Conservation (phyloP, 108 stramenopile species). For the Cyclotella baltica region DNA sequence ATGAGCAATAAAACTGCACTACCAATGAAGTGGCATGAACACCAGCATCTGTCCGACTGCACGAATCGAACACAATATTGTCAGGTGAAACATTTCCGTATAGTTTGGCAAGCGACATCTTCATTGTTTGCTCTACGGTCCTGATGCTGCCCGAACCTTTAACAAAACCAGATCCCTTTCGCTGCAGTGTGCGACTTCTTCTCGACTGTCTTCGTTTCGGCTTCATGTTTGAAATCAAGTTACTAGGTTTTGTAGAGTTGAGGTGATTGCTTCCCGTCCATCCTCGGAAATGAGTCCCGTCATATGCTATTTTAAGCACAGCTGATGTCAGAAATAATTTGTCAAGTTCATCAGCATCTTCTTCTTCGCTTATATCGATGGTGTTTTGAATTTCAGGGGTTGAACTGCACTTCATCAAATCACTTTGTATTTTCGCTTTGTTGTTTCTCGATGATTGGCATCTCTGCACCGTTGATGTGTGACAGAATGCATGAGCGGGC, state of each 20-base stretch:
- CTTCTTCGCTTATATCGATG: neutral
- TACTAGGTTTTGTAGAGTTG: conserved; percentile 12
- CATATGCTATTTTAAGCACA: conserved; percentile 73
- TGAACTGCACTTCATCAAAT: too few relatives aligned
- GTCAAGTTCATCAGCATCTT: neutral
- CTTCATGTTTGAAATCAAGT: neutral
- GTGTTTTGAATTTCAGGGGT: neutral
- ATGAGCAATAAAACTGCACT: conserved; percentile 73
- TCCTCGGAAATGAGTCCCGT: conserved; percentile 78
- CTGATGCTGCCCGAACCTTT: conserved; percentile 22
- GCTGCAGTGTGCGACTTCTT: conserved; percentile 50
- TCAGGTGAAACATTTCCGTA: conserved; percentile 77
- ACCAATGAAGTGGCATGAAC: conserved; percentile 78
- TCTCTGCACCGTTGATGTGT: too few relatives aligned
- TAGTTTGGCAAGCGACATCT: conserved; percentile 67
- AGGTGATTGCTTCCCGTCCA: conserved; percentile 66
- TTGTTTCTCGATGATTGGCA: too few relatives aligned
- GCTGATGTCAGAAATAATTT: conserved; percentile 51
- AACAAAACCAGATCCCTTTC: conserved; percentile 50
- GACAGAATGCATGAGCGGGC: too few relatives aligned
- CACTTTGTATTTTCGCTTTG: neutral
- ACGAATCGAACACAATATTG: conserved; percentile 74
- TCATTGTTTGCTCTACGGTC: conserved; percentile 56
- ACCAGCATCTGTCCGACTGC: conserved; percentile 85
- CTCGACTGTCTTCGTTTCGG: conserved; percentile 12